A percentile compares a stretch with the other conserved stretches of the same genome.
These are phyloP conservation scores for Phytophthora brassicae DNA, from an alignment of 352 stramenopile species.

Conservation along the genomic window DNA sequence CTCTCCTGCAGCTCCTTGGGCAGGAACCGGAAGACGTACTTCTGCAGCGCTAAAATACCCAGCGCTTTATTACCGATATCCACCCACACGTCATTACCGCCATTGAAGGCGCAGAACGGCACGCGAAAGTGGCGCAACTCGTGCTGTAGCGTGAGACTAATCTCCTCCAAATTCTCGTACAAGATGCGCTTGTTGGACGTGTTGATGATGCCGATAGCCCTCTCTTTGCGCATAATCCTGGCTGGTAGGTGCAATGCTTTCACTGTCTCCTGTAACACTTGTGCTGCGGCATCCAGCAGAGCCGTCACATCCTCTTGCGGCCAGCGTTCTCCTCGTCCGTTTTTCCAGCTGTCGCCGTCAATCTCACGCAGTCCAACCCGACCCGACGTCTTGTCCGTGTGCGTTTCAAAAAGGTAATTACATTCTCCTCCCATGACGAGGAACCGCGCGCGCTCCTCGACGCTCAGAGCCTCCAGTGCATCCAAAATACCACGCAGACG, in stretches of 20 bases:
- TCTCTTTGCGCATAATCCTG: constrained; percentile 91
- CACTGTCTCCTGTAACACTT: constrained; percentile 72
- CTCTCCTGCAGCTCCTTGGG: constrained; percentile 73
- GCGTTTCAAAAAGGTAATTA: constrained; percentile 93
- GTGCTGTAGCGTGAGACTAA: constrained; percentile 91
- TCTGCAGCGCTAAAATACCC: constrained; percentile 91
- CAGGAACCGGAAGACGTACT: constrained; percentile 75
- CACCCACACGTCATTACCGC: constrained; percentile 95
- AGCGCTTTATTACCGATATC: constrained; percentile 97
- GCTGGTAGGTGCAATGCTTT: constrained; percentile 83
- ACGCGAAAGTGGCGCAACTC: constrained; percentile 76
- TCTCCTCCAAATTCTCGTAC: constrained; percentile 95
- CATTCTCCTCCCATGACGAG: constrained; percentile 96
- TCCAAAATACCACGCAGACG: constrained; percentile 78
- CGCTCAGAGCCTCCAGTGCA: constrained; percentile 48
- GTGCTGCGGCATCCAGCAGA: constrained; percentile 86
- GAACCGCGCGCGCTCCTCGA: constrained; percentile 69
- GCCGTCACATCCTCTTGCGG: constrained; percentile 67
- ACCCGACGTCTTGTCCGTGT: constrained; percentile 42
- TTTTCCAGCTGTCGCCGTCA: constrained; percentile 69
- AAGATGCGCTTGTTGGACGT: constrained; percentile 73
- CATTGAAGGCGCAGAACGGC: constrained; percentile 97
- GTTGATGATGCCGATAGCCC: constrained; percentile 93
- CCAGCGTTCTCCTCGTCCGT: constrained; percentile 88
- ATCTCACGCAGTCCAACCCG: constrained; percentile 70